Base-by-base conservation (phyloP, 306 rosid species). In the Cyclanthera cordifolia region DNA sequence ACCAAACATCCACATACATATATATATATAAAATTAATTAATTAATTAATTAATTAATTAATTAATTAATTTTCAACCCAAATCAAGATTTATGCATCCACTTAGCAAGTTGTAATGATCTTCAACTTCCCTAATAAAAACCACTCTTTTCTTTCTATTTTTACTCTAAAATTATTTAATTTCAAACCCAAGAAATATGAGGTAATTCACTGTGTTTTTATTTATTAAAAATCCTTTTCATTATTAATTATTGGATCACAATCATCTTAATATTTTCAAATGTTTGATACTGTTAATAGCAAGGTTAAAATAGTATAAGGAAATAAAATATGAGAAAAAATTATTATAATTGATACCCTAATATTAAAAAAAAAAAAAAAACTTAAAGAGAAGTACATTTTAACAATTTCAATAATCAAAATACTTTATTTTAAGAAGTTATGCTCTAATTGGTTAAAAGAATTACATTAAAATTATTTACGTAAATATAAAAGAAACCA, bases 41-140 rank as follows among this genome's bases (percentile, higher is more conserved):
- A n/a, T n/a, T n/a, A n/a, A n/a, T n/a, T n/a, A n/a, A n/a, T n/a
- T n/a, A n/a, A n/a, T n/a, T n/a, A n/a, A n/a, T n/a, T n/a, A n/a
- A n/a, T 41, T 45, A 37, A 61, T 43, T 65, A 43, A 65, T 41
- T 65, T 21, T 65, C 2, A 65, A 45, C 53, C 15, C 70, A 43
- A 59, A 20, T 39, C n/a, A 61, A 19, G 70, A 65, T 65, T 41
- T 65, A 65, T 45, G 53, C 20, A 64, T 45, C 13, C 12, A 23
- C 37, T 64, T 63, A 41, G 69, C 20, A 12, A 41, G 51, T 63
- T 63, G 69, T 39, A 12, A 41, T 63, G 48, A 63, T 63, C 32
- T 23, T 43, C 52, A 64, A 21, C 1, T 61, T 61, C 0, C 69
- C 50, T 60, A 60, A 37, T 60, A 32, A 27, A 60, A n/a, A 30